phyloP scores from a whole-genome alignment of 2,329 filamentous ascomycete genomes.

The Hymenoscyphus salicellus region DNA sequence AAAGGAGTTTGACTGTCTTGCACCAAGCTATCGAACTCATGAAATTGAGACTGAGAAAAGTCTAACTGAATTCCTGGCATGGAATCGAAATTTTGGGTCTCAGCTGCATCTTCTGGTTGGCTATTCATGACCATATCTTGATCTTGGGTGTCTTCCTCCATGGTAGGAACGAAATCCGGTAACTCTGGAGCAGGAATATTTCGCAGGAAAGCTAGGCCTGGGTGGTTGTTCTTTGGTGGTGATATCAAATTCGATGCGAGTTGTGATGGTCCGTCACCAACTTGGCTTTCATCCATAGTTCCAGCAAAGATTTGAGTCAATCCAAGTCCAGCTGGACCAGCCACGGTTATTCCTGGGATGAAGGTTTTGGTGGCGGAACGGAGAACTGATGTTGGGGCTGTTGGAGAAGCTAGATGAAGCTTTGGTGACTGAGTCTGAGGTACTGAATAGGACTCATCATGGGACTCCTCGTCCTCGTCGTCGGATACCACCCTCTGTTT shows the following conservation, averaged over 20 bases:
- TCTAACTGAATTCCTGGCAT: constrained; percentile 49
- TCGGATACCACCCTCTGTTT: constrained; percentile 38
- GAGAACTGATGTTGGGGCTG: constrained; percentile 59
- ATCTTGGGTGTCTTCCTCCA: constrained; percentile 39
- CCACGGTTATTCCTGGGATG: constrained; percentile 64
- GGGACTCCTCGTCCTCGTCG: constrained; percentile 43
- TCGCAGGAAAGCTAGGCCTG: constrained; percentile 45
- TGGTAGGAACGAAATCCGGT: constrained; percentile 45
- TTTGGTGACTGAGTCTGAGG: constrained; percentile 32
- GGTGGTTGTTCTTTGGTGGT: not conserved
- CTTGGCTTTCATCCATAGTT: constrained; percentile 69
- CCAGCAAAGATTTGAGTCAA: constrained; percentile 89
- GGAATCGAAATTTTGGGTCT: constrained; percentile 42
- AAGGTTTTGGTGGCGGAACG: constrained; percentile 67
- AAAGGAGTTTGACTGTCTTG: constrained; percentile 66
- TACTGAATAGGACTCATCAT: constrained; percentile 22
- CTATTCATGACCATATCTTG: constrained; percentile 48
- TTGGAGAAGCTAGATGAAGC: constrained; percentile 44
- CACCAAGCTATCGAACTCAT: constrained; percentile 56
- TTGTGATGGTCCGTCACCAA: constrained; percentile 19
- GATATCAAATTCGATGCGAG: not conserved
- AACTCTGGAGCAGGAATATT: constrained; percentile 49
- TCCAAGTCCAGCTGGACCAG: constrained; percentile 63
- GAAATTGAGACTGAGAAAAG: constrained; percentile 59
- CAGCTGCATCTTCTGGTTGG: constrained; percentile 40